Percentiles rank a stretch among this genome's conserved stretches.
Evolutionary conservation across 129 eudicot species (phyloP).

Genomic region (Lactuca saligna): DNA sequence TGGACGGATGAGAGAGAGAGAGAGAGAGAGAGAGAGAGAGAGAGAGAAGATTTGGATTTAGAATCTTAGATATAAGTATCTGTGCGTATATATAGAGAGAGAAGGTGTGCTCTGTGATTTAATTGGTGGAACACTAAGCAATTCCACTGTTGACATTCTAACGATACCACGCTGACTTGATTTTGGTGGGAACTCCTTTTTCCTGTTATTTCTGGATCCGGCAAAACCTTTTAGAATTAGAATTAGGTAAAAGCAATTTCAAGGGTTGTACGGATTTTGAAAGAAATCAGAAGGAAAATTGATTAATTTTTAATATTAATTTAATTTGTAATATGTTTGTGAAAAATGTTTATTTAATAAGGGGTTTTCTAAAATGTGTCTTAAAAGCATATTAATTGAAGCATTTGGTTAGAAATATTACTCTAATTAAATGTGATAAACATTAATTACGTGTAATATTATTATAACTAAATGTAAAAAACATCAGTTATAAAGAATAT

Average conservation of each 20-base stretch:
- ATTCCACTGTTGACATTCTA: slow-evolving; percentile 36
- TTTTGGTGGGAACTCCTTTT: slow-evolving; percentile 32
- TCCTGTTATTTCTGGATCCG: slow-evolving; percentile 17
- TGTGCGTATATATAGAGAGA: slow-evolving; percentile 29
- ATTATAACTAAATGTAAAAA: too few species aligned
- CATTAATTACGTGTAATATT: too few species aligned
- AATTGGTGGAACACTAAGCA: slow-evolving; percentile 27
- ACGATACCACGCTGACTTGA: slow-evolving; percentile 19
- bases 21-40: background rate
- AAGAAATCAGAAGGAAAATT: background rate
- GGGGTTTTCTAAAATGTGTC: too few species aligned
- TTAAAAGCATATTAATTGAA: too few species aligned
- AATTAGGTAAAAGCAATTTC: background rate
- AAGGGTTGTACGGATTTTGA: too few species aligned
- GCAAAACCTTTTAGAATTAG: background rate
- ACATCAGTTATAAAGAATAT: too few species aligned
- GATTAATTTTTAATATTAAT: too few species aligned
- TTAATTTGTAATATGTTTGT: too few species aligned
- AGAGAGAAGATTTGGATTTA: slow-evolving; percentile 19
- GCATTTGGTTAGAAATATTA: too few species aligned
- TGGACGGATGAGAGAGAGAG: background rate
- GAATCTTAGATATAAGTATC: slow-evolving; percentile 7
- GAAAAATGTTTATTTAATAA: too few species aligned
- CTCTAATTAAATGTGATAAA: too few species aligned
- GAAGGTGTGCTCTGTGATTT: slow-evolving; percentile 8